These are phyloP conservation scores for Decorospora gaudefroyi DNA, from an alignment of 2,329 filamentous ascomycete genomes.

Conservation along the genomic window DNA sequence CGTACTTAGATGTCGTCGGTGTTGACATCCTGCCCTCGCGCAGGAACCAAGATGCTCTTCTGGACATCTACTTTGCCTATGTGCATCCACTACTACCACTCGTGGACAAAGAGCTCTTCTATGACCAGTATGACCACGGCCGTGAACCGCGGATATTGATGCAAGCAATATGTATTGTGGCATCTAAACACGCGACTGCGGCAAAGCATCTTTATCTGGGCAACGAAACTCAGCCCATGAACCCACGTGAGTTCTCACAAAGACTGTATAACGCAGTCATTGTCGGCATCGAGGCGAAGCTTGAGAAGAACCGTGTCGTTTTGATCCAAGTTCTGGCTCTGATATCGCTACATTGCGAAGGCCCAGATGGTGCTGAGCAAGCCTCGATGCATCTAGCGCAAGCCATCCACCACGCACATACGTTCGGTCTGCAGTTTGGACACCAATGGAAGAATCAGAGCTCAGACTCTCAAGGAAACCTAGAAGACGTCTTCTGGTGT, in stretches of 20 bases:
- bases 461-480: constrained; percentile 46
- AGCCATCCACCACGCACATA: constrained; percentile 57
- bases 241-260: constrained; percentile 53
- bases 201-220: constrained; percentile 47
- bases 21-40: constrained; percentile 44
- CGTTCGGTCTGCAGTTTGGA: constrained; percentile 54
- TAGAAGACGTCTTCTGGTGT: constrained; percentile 56
- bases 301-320: constrained; percentile 53
- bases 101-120: constrained; percentile 52
- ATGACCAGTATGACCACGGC: constrained; percentile 43
- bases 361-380: constrained; percentile 54
- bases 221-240: constrained; percentile 41
- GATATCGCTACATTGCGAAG: constrained; percentile 55
- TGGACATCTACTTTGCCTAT: constrained; percentile 53
- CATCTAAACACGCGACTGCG: constrained; percentile 54
- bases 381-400: constrained; percentile 54
- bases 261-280: constrained; percentile 52
- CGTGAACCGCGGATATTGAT: constrained; percentile 48
- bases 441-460: constrained; percentile 48
- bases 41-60: constrained; percentile 45
- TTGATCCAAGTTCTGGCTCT: constrained; percentile 55
- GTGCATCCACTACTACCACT: constrained; percentile 55
- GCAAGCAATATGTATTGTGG: constrained; percentile 55
- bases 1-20: constrained; percentile 47
- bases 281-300: constrained; percentile 48